phyloP scores from a whole-genome alignment of 495 filamentous ascomycete species.

The Sporormia fimetaria region DNA sequence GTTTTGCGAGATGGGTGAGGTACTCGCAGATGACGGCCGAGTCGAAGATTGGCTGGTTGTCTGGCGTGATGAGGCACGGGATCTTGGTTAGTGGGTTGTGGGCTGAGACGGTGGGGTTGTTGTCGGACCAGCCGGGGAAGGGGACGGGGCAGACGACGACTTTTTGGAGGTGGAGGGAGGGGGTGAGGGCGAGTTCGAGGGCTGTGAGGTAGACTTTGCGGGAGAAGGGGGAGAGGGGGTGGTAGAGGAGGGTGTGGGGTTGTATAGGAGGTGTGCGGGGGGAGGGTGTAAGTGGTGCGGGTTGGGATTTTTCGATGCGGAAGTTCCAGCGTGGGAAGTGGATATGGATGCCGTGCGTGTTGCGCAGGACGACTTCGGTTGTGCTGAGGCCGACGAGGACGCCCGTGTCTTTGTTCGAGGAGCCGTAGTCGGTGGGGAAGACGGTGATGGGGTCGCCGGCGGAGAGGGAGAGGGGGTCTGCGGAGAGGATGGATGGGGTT shows the following conservation, averaged over 20 bases:
- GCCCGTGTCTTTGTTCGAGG: slow-evolving; percentile 13
- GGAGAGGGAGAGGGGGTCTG: slow-evolving; percentile 10
- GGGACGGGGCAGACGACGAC: slow-evolving; percentile 15
- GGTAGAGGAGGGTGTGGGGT: slow-evolving; percentile 10
- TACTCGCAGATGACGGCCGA: slow-evolving; percentile 13
- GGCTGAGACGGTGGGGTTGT: slow-evolving; percentile 8
- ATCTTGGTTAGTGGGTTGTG: slow-evolving; percentile 17
- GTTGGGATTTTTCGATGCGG: slow-evolving; percentile 8
- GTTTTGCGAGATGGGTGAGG: not conserved
- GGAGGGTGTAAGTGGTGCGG: not conserved
- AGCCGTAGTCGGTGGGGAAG: slow-evolving; percentile 17
- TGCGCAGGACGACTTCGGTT: slow-evolving; percentile 10
- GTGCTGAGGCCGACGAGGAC: slow-evolving; percentile 7
- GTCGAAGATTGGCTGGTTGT: slow-evolving; percentile 9
- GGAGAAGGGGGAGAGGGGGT: slow-evolving; percentile 10
- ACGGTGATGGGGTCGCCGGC: slow-evolving; percentile 14
- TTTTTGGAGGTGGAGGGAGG: slow-evolving; percentile 10
- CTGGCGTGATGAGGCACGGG: slow-evolving; percentile 7
- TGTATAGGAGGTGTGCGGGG: not conserved
- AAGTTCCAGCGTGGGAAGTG: slow-evolving; percentile 18
- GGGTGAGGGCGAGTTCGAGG: slow-evolving; percentile 6
- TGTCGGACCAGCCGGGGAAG: slow-evolving; percentile 8
- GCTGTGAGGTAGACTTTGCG: slow-evolving; percentile 18
- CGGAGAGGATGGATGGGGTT: not conserved
- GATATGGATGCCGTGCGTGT: slow-evolving; percentile 2